Percentiles rank a stretch among this genome's conserved stretches.
phyloP scores from a whole-genome alignment of 495 filamentous ascomycete species.

The Lineolata rhizophorae region DNA sequence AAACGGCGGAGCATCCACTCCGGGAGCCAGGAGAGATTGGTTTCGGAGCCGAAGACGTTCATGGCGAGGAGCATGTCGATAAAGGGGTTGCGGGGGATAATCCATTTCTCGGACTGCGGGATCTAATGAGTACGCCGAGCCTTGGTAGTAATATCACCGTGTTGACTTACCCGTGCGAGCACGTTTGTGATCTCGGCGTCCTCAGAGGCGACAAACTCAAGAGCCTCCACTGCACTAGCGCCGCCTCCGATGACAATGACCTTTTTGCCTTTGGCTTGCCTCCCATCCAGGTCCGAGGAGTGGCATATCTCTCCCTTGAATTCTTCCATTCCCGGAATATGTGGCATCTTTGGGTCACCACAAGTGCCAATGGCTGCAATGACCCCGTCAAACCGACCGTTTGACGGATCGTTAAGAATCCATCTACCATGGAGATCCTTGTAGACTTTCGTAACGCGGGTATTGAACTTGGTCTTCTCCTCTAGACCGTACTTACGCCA shows the following conservation, averaged over 20 bases:
- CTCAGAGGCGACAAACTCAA: constrained; percentile 54
- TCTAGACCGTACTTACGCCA: constrained; percentile 62
- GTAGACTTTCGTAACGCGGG: constrained; percentile 41
- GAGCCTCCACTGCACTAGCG: constrained; percentile 61
- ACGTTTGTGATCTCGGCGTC: constrained; percentile 47
- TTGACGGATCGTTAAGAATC: constrained; percentile 50
- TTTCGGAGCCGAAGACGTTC: constrained; percentile 66
- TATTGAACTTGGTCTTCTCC: constrained; percentile 47
- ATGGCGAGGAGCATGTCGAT: constrained; percentile 50
- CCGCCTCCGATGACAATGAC: constrained; percentile 60
- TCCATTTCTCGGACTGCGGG: constrained; percentile 52
- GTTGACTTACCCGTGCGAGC: constrained; percentile 29
- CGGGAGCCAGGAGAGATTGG: constrained; percentile 50
- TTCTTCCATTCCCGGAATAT: constrained; percentile 37
- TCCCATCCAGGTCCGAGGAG: constrained; percentile 51
- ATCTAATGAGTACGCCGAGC: neutral
- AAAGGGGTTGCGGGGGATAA: constrained; percentile 60
- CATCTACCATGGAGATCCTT: constrained; percentile 47
- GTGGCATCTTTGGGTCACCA: constrained; percentile 51
- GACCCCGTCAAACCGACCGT: constrained; percentile 57
- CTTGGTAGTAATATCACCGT: too few relatives aligned
- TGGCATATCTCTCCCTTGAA: constrained; percentile 52
- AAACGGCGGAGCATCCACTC: constrained; percentile 51
- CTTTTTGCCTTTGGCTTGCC: constrained; percentile 44
- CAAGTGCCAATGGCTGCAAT: constrained; percentile 60